Evolutionary conservation across 2,329 filamentous ascomycete genomes (phyloP).

Genomic region (Coniochaeta ligniaria): DNA sequence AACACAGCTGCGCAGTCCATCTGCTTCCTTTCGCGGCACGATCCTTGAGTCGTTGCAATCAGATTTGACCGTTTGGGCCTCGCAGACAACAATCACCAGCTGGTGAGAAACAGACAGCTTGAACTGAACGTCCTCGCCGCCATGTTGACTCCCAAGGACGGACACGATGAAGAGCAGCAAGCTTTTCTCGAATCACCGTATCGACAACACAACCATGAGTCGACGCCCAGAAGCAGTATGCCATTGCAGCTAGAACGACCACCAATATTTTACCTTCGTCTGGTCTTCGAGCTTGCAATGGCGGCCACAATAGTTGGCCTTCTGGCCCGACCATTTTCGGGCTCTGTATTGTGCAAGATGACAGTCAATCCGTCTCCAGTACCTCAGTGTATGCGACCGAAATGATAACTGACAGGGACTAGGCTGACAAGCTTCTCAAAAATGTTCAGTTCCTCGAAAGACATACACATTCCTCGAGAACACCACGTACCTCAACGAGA

Average conservation of each 20-base stretch:
- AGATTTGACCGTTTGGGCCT: too few relatives aligned
- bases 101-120: not conserved
- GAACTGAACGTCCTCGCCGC: not conserved
- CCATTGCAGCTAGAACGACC: not conserved
- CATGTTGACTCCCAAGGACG: conserved; percentile 10
- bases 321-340: conserved; percentile 11
- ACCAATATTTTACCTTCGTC: conserved; percentile 16
- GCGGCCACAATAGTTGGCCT: conserved; percentile 18
- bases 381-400: conserved; percentile 19
- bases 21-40: not conserved
- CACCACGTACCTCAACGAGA: conserved; percentile 20
- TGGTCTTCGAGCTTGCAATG: conserved; percentile 23
- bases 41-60: not conserved
- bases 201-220: not conserved
- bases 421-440: not conserved
- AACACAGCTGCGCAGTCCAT: not conserved
- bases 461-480: conserved; percentile 24
- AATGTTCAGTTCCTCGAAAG: conserved; percentile 22
- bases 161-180: conserved; percentile 19
- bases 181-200: conserved; percentile 17
- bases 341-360: conserved; percentile 4
- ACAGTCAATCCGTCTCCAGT: conserved; percentile 16
- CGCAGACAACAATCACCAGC: not conserved
- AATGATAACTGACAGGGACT: conserved; percentile 3
- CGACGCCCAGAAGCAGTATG: conserved; percentile 5